These are phyloP conservation scores for Boletus albobrunnescens DNA, from an alignment of 1,284 basidiomycete species.

Conservation along the genomic window DNA sequence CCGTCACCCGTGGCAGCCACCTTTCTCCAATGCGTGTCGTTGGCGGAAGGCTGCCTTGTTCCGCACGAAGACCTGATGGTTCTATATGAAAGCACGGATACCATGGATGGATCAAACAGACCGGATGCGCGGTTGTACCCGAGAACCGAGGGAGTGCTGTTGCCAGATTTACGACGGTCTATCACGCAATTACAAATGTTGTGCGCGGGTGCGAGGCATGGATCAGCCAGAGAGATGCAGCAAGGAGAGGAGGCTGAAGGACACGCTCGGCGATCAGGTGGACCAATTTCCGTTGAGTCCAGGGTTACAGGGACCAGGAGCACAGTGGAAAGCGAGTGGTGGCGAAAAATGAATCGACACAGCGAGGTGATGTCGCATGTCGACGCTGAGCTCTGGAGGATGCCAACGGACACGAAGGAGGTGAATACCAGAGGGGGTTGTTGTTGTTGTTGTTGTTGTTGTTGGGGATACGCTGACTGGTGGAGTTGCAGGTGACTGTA, in stretches of 20 bases:
- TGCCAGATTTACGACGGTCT: slow-evolving; percentile 56
- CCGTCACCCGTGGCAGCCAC: slow-evolving; percentile 55
- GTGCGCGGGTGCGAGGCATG: slow-evolving; percentile 34
- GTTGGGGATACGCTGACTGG: too few species aligned
- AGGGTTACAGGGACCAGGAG: slow-evolving; percentile 20
- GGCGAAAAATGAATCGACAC: slow-evolving; percentile 29
- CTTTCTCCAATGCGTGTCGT: slow-evolving; percentile 69
- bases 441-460: background rate
- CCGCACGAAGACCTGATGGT: slow-evolving; percentile 36
- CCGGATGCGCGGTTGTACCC: slow-evolving; percentile 38
- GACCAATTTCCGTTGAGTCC: slow-evolving; percentile 35
- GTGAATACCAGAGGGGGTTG: slow-evolving; percentile 35
- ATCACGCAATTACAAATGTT: slow-evolving; percentile 58
- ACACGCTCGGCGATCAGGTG: slow-evolving; percentile 30
- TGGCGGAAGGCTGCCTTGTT: slow-evolving; percentile 50
- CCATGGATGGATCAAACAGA: slow-evolving; percentile 20
- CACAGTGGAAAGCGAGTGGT: slow-evolving; percentile 23
- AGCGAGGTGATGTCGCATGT: slow-evolving; percentile 51
- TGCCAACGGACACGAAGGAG: slow-evolving; percentile 37
- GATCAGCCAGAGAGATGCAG: slow-evolving; percentile 29
- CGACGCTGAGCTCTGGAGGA: slow-evolving; percentile 49
- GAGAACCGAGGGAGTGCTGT: slow-evolving; percentile 35
- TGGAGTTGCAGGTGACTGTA: too few species aligned
- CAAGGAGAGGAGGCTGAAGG: slow-evolving; percentile 28
- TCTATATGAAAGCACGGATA: slow-evolving; percentile 37